Evolutionary conservation across 2,329 filamentous ascomycete species (phyloP), one percentile per base, ranked within the genome.

Genomic region (Exophiala xenobiotica): DNA sequence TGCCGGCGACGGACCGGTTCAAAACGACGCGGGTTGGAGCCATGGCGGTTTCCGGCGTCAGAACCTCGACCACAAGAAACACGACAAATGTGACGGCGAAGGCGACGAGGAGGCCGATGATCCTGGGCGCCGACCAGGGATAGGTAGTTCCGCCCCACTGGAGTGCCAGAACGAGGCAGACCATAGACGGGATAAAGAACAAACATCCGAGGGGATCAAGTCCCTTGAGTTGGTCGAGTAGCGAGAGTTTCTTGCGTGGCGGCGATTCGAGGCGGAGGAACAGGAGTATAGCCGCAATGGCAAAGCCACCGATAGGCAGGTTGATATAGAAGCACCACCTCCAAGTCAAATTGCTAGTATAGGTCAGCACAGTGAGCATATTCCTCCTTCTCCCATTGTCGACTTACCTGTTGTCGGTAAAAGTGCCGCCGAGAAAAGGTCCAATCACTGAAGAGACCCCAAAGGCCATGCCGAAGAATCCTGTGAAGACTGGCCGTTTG

Each of bases 121-220:
- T 51, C 1, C 54, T 29, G 2, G 12, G 49, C 26, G 44, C 43
- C 19, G 9, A 19, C 58, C 41, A 41, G 19, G 64, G 23, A 46
- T 70, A 70, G 6, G 58, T 64, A 2, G 38, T 26, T 6, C 57
- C 58, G 20, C 58, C 58, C 81, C 81, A 85, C 60, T 85, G 79
- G 26, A 87, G 69, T 1, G 82, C 82, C 4, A 86, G 69, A 3
- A 86, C 66, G 24, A 86, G 76, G 54, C 75, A 81, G 9, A 84
- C 72, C 29, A 83, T 74, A 26, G 74, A 75, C 0, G 82, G 81
- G n/a, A 85, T 65, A 56, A 86, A 79, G 64, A 83, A 75, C n/a
- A 79, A 61, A 7, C 78, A 82, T 14, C 82, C 82, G 1, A 83
- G 62, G 1, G 79, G 79, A 49, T 85, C 81, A 41, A 83, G 62